Base-by-base conservation (phyloP, 2,329 filamentous ascomycete species). In the Ustulina deusta region DNA sequence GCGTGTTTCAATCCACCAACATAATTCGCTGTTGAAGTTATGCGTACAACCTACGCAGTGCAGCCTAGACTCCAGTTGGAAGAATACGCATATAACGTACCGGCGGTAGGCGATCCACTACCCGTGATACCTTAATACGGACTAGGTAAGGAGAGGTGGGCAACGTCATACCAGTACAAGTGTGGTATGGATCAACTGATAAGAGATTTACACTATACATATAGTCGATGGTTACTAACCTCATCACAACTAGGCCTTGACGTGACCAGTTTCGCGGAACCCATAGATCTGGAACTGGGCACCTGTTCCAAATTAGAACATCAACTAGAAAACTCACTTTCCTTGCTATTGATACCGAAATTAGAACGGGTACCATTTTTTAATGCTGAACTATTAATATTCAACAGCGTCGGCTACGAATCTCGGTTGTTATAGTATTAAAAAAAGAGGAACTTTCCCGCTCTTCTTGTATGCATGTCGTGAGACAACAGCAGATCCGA, bases 21-120 rank as follows among this genome's bases (percentile, higher is more conserved):
- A n/a, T n/a, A n/a, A n/a, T n/a, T n/a, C n/a, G n/a, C n/a, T n/a
- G n/a, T n/a, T n/a, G n/a, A n/a, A n/a, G n/a, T n/a, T n/a, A n/a
- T n/a, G n/a, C n/a, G n/a, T n/a, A n/a, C n/a, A n/a, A n/a, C n/a
- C n/a, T n/a, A n/a, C n/a, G n/a, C n/a, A n/a, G n/a, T n/a, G n/a
- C n/a, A n/a, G n/a, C n/a, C n/a, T n/a, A n/a, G n/a, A n/a, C n/a
- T n/a, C n/a, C n/a, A n/a, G n/a, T n/a, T n/a, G n/a, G n/a, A n/a
- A n/a, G n/a, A n/a, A n/a, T n/a, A n/a, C n/a, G n/a, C n/a, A n/a
- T n/a, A n/a, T n/a, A n/a, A n/a, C n/a, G n/a, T n/a, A n/a, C n/a
- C n/a, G n/a, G n/a, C n/a, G n/a, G n/a, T n/a, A n/a, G n/a, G n/a
- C 4, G 29, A 15, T 22, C 49, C 60, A 62, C 49, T 15, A 62